Percentiles rank a stretch among this genome's conserved stretches.
Conservation (phyloP, 495 filamentous ascomycete genomes). For the Penicillium lividum region DNA sequence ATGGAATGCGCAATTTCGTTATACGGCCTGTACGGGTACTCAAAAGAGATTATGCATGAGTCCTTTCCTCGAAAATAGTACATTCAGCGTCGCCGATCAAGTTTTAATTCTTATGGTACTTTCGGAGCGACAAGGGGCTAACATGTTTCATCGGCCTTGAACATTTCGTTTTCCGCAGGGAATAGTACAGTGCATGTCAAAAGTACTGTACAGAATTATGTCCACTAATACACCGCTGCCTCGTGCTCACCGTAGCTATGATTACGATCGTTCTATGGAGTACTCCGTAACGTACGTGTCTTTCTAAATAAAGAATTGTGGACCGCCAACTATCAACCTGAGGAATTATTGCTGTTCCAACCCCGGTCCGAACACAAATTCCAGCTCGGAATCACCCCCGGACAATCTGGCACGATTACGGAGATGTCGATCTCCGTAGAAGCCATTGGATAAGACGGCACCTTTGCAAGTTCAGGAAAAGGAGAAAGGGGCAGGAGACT, state of each 20-base stretch:
- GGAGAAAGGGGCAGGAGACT: background rate
- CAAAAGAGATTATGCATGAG: conserved; percentile 17
- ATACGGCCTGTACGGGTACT: background rate
- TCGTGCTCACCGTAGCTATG: background rate
- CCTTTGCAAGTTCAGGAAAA: conserved; percentile 4
- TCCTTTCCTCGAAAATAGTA: conserved; percentile 14
- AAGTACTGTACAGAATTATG: background rate
- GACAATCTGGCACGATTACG: conserved; percentile 2
- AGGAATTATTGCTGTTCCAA: conserved; percentile 13
- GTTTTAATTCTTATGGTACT: conserved; percentile 10
- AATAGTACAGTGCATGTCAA: background rate
- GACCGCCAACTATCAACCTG: conserved; percentile 2
- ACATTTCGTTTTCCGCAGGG: conserved; percentile 1
- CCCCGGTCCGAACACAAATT: conserved; percentile 6
- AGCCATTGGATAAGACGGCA: conserved; percentile 7
- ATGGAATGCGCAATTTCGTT: conserved; percentile 15
- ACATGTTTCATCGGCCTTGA: background rate
- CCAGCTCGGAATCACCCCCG: conserved; percentile 8
- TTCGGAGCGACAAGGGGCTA: conserved; percentile 7
- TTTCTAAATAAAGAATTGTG: conserved; percentile 11
- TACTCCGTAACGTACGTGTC: background rate
- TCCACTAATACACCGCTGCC: background rate
- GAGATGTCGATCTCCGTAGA: conserved; percentile 2
- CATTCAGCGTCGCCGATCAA: conserved; percentile 19
- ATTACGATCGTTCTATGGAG: background rate